Conservation (phyloP, 2,329 filamentous ascomycete species). For the Madurella mycetomatis region DNA sequence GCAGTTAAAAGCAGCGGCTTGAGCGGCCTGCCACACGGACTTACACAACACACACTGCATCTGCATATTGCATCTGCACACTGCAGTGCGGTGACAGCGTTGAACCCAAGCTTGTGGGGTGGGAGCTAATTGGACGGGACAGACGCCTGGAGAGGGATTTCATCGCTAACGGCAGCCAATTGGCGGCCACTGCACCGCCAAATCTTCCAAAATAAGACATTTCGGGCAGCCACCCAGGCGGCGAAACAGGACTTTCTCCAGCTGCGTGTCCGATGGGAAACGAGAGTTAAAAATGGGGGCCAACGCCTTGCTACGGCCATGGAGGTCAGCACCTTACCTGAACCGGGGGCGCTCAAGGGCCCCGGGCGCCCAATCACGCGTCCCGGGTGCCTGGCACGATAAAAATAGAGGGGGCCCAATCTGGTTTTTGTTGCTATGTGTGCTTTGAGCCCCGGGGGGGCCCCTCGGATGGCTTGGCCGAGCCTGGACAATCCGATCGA, state of each 20-base stretch:
- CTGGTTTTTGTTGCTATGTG: no score
- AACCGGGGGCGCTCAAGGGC: slow-evolving; percentile 1
- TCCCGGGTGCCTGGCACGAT: slow-evolving; percentile 13
- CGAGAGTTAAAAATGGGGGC: slow-evolving; percentile 13
- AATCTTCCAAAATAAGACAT: slow-evolving; percentile 4
- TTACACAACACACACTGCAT: neutral
- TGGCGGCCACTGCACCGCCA: neutral
- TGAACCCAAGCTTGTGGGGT: neutral
- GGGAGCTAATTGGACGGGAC: neutral
- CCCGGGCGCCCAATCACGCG: slow-evolving; percentile 7
- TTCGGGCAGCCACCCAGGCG: neutral
- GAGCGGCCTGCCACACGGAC: neutral
- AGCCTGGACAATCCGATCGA: no score
- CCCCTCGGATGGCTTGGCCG: no score
- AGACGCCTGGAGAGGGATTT: neutral
- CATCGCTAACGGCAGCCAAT: slow-evolving; percentile 2
- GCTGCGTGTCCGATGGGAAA: neutral
- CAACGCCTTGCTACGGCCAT: slow-evolving; percentile 20
- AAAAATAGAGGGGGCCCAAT: slow-evolving; percentile 9
- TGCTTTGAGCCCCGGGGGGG: no score
- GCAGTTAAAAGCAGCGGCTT: neutral
- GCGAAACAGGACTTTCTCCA: neutral
- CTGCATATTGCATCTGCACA: neutral
- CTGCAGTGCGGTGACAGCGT: neutral
- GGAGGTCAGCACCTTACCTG: slow-evolving; percentile 16